Conservation (phyloP, 148 eudicot genomes). For the Nepenthes mirabilis region DNA sequence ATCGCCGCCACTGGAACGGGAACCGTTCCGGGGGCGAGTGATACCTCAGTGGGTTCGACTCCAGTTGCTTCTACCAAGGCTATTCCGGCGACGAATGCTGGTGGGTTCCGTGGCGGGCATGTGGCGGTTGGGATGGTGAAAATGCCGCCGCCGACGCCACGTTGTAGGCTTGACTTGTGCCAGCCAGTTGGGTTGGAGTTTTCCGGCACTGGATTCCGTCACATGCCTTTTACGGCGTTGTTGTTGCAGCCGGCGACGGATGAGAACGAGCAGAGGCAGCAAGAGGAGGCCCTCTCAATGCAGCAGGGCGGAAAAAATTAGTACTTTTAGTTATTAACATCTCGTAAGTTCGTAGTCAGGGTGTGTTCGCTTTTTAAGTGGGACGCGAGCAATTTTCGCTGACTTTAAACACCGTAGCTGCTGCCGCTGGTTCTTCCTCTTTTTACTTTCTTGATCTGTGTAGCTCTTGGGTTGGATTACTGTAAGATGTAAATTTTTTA, state of each 20-base stretch:
- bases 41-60: too few species aligned
- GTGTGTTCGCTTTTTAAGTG: too few species aligned
- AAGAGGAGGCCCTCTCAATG: conserved; percentile 13
- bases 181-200: conserved; percentile 15
- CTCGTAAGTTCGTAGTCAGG: too few species aligned
- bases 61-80: neutral
- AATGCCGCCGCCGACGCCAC: conserved; percentile 1
- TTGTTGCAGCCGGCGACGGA: conserved; percentile 19
- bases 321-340: too few species aligned
- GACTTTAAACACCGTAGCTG: too few species aligned
- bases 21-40: conserved; percentile 15
- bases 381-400: too few species aligned
- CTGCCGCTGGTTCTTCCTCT: too few species aligned
- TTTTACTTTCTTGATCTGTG: too few species aligned
- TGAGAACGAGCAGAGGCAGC: conserved; percentile 10
- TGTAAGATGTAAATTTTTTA: too few species aligned
- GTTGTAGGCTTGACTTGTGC: conserved; percentile 19
- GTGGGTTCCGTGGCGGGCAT: neutral
- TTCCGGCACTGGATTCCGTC: conserved; percentile 11
- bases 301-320: neutral
- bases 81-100: conserved; percentile 5
- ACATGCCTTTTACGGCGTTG: conserved; percentile 29
- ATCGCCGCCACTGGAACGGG: conserved; percentile 43
- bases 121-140: conserved; percentile 1
- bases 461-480: too few species aligned